Evolutionary conservation across 345 rosid genomes (phyloP).

Genomic region (Dipteronia dyeriana): DNA sequence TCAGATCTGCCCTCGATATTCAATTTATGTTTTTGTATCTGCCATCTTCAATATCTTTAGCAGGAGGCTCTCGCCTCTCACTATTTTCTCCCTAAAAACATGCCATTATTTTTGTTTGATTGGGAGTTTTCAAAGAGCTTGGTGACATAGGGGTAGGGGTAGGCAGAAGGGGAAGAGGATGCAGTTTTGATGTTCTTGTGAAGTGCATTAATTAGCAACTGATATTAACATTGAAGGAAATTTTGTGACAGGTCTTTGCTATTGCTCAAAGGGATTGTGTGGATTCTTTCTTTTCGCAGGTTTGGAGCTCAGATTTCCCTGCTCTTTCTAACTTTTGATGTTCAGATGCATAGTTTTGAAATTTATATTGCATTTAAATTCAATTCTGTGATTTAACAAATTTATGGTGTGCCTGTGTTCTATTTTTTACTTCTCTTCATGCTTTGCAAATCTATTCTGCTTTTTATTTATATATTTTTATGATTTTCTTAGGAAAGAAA

Average conservation of each 20-base stretch:
- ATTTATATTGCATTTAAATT: constrained; percentile 3
- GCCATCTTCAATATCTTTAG: not conserved
- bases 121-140: not conserved
- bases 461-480: constrained; percentile 4
- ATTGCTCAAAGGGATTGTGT: constrained; percentile 89
- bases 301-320: constrained; percentile 28
- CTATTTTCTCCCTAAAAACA: not conserved
- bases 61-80: not conserved
- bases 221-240: constrained; percentile 5
- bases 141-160: not conserved
- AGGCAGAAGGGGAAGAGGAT: constrained; percentile 8
- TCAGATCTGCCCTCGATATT: too few relatives aligned
- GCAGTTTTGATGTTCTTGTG: constrained; percentile 14
- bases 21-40: not conserved
- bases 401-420: not conserved
- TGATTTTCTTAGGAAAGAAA: constrained; percentile 15
- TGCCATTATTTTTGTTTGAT: not conserved
- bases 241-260: constrained; percentile 73
- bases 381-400: not conserved
- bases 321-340: constrained; percentile 7
- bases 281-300: constrained; percentile 95
- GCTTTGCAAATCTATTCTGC: not conserved
- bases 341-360: not conserved
- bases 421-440: not conserved
- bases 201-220: not conserved